These are phyloP conservation scores for Spergularia azorica DNA, from an alignment of 179 eudicot species.

Conservation along the genomic window DNA sequence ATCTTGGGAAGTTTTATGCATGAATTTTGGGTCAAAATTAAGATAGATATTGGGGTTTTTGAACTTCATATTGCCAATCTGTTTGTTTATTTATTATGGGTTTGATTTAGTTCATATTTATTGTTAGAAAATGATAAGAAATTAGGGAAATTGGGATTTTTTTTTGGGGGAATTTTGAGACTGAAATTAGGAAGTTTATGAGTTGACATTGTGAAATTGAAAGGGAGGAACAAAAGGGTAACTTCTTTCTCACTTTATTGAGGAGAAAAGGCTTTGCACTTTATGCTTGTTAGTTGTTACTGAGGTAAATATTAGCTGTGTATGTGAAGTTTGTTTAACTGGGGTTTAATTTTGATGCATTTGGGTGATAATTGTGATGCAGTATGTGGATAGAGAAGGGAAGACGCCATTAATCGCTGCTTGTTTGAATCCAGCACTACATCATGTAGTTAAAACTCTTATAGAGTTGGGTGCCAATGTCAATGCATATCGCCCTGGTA, in stretches of 20 bases:
- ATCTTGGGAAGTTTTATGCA: slow-evolving; percentile 5
- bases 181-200: neutral
- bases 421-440: slow-evolving; percentile 61
- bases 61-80: neutral
- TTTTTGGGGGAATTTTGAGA: neutral
- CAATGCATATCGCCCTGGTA: slow-evolving; percentile 88
- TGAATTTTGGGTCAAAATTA: neutral
- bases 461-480: slow-evolving; percentile 95
- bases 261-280: no score
- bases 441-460: slow-evolving; percentile 72
- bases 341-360: slow-evolving; percentile 1
- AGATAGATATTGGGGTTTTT: neutral
- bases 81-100: neutral
- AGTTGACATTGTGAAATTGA: neutral
- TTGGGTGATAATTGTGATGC: slow-evolving; percentile 34
- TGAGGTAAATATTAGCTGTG: no score
- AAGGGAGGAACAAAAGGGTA: neutral
- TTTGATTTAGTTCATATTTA: neutral
- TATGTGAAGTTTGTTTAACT: neutral
- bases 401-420: slow-evolving; percentile 82
- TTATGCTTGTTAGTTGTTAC: no score
- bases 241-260: no score
- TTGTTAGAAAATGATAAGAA: neutral
- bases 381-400: slow-evolving; percentile 88
- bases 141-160: neutral